phyloP scores from a whole-genome alignment of 371 early-diverging fungal genomes.

The Mortierella sp. region DNA sequence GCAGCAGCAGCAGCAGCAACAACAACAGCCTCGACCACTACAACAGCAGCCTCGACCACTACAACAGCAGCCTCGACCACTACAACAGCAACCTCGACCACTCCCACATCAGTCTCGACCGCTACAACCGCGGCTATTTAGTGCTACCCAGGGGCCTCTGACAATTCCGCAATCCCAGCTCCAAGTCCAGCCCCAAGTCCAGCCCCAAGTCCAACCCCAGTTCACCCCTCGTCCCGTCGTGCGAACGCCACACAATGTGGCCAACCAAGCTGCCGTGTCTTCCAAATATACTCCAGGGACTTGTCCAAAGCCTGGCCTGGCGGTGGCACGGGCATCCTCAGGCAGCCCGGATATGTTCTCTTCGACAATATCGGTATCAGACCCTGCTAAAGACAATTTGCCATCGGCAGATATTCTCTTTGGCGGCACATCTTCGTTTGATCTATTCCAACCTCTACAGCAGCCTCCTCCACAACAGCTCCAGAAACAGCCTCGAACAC shows the following conservation, averaged over 20 bases:
- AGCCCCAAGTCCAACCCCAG: not conserved
- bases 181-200: not conserved
- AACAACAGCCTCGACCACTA: constrained; percentile 5
- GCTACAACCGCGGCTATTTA: not conserved
- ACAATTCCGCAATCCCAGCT: not conserved
- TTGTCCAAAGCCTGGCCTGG: too few relatives aligned
- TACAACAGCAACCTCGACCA: constrained; percentile 10
- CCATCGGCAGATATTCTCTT: constrained; percentile 50
- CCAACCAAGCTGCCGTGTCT: too few relatives aligned
- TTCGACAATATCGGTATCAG: not conserved
- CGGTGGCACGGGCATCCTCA: not conserved
- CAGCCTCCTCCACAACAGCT: not conserved
- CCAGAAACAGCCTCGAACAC: not conserved
- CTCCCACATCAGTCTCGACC: not conserved
- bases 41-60: constrained; percentile 4
- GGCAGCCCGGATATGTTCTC: not conserved
- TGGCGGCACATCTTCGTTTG: constrained; percentile 25
- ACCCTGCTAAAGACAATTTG: constrained; percentile 1
- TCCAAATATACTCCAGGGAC: too few relatives aligned
- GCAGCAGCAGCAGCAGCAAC: constrained; percentile 1
- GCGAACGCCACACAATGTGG: not conserved
- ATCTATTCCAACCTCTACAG: constrained; percentile 17
- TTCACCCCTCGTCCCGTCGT: not conserved
- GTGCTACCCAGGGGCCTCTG: not conserved
- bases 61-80: constrained; percentile 6